A percentile compares a stretch with the other conserved stretches of the same genome.
Evolutionary conservation across 2,329 filamentous ascomycete genomes (phyloP).

Genomic region (Tolypocladium pustulatum): DNA sequence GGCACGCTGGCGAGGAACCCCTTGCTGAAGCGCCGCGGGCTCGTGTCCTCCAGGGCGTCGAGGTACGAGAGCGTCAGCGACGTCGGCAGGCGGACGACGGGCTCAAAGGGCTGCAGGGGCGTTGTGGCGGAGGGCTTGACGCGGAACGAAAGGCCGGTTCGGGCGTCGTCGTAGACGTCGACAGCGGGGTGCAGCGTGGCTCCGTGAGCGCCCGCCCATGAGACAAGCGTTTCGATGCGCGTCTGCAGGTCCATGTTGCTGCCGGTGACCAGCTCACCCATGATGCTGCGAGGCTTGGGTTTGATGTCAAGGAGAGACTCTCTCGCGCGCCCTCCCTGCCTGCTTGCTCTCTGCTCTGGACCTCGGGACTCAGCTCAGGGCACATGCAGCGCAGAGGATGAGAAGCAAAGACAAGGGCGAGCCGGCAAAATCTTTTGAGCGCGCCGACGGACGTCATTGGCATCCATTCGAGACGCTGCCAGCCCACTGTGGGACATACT

Average conservation of each 20-base stretch:
- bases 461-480: background rate
- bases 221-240: slow-evolving; percentile 24
- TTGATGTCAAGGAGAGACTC: too few species aligned
- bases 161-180: slow-evolving; percentile 39
- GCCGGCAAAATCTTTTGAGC: background rate
- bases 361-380: background rate
- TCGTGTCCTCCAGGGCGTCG: slow-evolving; percentile 31
- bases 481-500: background rate
- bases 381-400: background rate
- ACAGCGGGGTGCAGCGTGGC: slow-evolving; percentile 39
- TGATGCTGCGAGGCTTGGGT: background rate
- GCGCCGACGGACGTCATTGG: background rate
- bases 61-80: slow-evolving; percentile 46
- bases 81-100: slow-evolving; percentile 42
- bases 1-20: slow-evolving; percentile 38
- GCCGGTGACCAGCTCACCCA: background rate
- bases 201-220: slow-evolving; percentile 36
- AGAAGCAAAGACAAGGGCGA: too few species aligned
- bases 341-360: background rate
- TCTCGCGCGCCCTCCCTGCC: background rate
- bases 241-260: background rate
- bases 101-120: slow-evolving; percentile 24
- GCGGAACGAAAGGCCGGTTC: slow-evolving; percentile 44
- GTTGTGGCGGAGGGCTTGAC: slow-evolving; percentile 24
- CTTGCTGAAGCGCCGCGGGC: slow-evolving; percentile 25